A percentile compares a stretch with the other conserved stretches of the same genome.
phyloP scores from a whole-genome alignment of 2,329 filamentous ascomycete genomes.

The Stachybotrys chlorohalonatus region DNA sequence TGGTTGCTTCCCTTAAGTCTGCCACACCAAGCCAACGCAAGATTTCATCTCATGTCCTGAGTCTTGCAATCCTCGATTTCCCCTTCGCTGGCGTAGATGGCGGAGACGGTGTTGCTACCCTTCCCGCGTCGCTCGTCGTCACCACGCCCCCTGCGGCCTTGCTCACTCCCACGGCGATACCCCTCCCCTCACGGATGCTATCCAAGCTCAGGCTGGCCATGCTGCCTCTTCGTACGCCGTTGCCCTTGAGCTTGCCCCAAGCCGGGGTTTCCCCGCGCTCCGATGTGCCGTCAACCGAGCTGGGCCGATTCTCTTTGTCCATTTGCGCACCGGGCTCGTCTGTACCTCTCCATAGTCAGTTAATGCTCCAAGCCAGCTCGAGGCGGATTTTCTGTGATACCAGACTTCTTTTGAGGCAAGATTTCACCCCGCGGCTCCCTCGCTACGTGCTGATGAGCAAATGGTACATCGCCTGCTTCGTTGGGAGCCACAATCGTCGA shows the following conservation, averaged over 20 bases:
- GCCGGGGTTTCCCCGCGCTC: not conserved
- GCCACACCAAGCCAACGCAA: not conserved
- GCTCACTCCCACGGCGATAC: slow-evolving; percentile 30
- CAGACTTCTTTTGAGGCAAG: not conserved
- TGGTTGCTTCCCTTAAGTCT: not conserved
- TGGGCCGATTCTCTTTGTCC: not conserved
- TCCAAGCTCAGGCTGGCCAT: slow-evolving; percentile 25
- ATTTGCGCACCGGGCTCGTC: not conserved
- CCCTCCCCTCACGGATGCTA: slow-evolving; percentile 25
- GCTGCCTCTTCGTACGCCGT: slow-evolving; percentile 18
- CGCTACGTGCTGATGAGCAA: slow-evolving; percentile 14
- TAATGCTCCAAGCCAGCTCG: not conserved
- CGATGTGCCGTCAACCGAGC: not conserved
- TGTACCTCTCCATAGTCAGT: not conserved
- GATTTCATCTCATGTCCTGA: not conserved
- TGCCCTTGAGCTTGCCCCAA: slow-evolving; percentile 15
- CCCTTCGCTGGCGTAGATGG: slow-evolving; percentile 3
- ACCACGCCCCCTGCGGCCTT: slow-evolving; percentile 25
- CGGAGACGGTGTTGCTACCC: not conserved
- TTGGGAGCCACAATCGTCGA: slow-evolving; percentile 19
- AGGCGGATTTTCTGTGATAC: not conserved
- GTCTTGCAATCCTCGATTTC: slow-evolving; percentile 8
- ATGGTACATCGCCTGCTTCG: slow-evolving; percentile 4
- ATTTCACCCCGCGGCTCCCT: slow-evolving; percentile 11
- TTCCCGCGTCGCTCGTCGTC: slow-evolving; percentile 16